Conservation (phyloP, 2,329 filamentous ascomycete genomes). For the Trichoderma pleuroti region DNA sequence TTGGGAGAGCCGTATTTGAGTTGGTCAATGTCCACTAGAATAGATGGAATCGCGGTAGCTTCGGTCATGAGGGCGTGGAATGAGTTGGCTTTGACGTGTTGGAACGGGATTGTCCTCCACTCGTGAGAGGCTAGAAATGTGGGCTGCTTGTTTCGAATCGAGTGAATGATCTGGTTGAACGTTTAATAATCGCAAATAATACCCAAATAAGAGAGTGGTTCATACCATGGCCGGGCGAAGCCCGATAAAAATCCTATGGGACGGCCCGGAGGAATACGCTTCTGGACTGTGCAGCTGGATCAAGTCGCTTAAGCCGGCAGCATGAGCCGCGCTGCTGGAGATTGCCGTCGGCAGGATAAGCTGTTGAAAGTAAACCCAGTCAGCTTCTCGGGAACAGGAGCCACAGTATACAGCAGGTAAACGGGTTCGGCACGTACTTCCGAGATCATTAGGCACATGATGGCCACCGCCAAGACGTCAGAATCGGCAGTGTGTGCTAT, state of each 20-base stretch:
- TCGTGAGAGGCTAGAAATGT: slow-evolving; percentile 31
- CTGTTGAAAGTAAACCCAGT: background rate
- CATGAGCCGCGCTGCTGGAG: slow-evolving; percentile 29
- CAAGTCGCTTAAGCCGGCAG: slow-evolving; percentile 33
- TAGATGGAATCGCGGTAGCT: slow-evolving; percentile 29
- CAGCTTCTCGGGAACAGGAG: background rate
- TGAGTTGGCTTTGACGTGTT: slow-evolving; percentile 23
- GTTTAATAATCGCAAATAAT: background rate
- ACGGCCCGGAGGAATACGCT: slow-evolving; percentile 31
- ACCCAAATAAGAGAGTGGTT: background rate
- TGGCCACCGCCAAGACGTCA: slow-evolving; percentile 29
- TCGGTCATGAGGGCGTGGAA: slow-evolving; percentile 35
- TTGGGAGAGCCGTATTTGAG: background rate
- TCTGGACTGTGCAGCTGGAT: slow-evolving; percentile 32
- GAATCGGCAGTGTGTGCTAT: slow-evolving; percentile 6
- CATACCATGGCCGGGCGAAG: slow-evolving; percentile 39
- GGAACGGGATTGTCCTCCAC: slow-evolving; percentile 35
- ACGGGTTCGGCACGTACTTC: slow-evolving; percentile 23
- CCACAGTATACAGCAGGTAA: background rate
- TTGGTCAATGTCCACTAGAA: slow-evolving; percentile 26
- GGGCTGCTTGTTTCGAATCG: slow-evolving; percentile 28
- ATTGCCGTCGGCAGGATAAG: slow-evolving; percentile 32
- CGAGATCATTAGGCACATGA: slow-evolving; percentile 36
- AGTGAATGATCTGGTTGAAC: slow-evolving; percentile 29
- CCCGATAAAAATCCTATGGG: slow-evolving; percentile 39